Conservation (phyloP, 331 rosid genomes). For the Acacia pycnantha region DNA sequence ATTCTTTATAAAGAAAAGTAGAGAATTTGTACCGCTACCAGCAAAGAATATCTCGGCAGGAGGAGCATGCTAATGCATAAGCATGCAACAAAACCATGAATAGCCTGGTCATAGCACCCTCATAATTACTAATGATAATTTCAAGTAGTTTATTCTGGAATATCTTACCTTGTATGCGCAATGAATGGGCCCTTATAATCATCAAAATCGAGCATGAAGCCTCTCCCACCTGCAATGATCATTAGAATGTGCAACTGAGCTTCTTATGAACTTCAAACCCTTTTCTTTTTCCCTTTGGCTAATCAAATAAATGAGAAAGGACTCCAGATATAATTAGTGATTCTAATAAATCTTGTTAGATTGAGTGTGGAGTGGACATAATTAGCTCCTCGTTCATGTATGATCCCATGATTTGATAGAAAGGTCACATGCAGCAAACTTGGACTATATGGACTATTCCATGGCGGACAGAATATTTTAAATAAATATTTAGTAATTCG, state of each 20-base stretch:
- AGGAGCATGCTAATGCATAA: constrained; percentile 15
- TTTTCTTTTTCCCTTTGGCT: neutral
- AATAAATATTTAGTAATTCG: constrained; percentile 20
- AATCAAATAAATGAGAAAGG: constrained; percentile 29
- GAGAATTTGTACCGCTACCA: neutral
- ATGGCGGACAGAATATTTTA: constrained; percentile 21
- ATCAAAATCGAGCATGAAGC: constrained; percentile 25
- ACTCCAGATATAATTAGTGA: constrained; percentile 18
- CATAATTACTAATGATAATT: constrained; percentile 17
- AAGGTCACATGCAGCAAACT: constrained; percentile 48
- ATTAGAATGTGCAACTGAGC: constrained; percentile 47
- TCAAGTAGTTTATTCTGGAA: constrained; percentile 14
- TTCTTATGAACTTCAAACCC: constrained; percentile 28
- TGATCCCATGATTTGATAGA: constrained; percentile 35
- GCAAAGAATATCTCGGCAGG: neutral
- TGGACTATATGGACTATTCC: constrained; percentile 55
- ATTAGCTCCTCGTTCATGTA: constrained; percentile 61
- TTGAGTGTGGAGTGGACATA: constrained; percentile 36
- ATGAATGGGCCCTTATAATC: constrained; percentile 20
- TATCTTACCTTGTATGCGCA: neutral
- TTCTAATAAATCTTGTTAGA: constrained; percentile 40
- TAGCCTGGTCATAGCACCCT: constrained; percentile 2
- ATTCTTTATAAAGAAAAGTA: neutral
- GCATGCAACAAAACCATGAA: constrained; percentile 17
- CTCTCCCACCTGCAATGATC: constrained; percentile 54